Conservation (phyloP, 306 rosid species). For the Hippophae rhamnoides region DNA sequence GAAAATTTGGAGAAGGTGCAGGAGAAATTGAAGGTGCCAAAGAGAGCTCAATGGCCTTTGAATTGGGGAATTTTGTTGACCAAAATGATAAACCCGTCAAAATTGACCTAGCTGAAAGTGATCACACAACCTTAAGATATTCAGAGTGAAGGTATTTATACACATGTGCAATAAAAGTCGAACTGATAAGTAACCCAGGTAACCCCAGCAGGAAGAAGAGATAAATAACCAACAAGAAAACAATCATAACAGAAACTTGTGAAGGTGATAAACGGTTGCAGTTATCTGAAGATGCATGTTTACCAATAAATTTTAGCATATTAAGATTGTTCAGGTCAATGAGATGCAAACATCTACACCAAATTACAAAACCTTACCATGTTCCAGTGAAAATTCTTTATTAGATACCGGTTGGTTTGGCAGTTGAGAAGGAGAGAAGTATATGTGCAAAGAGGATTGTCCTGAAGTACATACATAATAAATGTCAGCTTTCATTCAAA, state of each 20-base stretch:
- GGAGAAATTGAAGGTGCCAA: slow-evolving; percentile 33
- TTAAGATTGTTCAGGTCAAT: neutral
- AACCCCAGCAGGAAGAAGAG: no score
- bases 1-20: slow-evolving; percentile 46
- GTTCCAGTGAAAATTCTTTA: slow-evolving; percentile 28
- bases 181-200: neutral
- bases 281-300: neutral
- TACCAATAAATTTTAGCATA: neutral
- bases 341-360: slow-evolving; percentile 1
- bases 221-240: no score
- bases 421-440: slow-evolving; percentile 34
- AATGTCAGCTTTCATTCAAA: slow-evolving; percentile 10
- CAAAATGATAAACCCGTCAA: slow-evolving; percentile 34
- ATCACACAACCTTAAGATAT: slow-evolving; percentile 14
- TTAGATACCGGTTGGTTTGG: slow-evolving; percentile 27
- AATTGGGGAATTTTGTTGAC: slow-evolving; percentile 26
- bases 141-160: neutral
- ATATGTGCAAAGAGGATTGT: slow-evolving; percentile 26
- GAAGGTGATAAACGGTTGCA: neutral
- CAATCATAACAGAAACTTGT: slow-evolving; percentile 5
- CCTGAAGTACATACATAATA: slow-evolving; percentile 24
- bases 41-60: slow-evolving; percentile 30
- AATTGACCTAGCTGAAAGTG: slow-evolving; percentile 49
- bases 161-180: slow-evolving; percentile 4
- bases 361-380: slow-evolving; percentile 25